phyloP scores from a whole-genome alignment of 225 moss, liverwort and hornwort genomes.

The Pseudisothecium myosuroides region DNA sequence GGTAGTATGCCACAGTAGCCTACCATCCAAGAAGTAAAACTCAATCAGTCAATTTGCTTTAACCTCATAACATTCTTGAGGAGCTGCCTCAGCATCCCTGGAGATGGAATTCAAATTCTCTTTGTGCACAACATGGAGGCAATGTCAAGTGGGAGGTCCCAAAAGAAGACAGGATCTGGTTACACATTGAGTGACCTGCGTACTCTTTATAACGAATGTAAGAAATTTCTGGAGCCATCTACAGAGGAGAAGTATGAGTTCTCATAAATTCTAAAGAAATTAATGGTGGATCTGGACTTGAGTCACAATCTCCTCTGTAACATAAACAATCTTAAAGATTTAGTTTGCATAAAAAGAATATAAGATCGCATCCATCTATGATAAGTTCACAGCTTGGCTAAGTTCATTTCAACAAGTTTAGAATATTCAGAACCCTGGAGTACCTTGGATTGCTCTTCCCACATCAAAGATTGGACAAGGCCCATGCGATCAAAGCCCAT shows the following conservation, averaged over 20 bases:
- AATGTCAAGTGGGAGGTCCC: background rate
- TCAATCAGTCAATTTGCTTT: background rate
- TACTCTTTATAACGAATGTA: background rate
- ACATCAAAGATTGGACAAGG: slow-evolving; percentile 19
- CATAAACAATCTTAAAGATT: background rate
- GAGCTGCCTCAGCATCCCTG: background rate
- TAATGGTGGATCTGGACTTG: background rate
- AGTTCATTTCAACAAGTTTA: background rate
- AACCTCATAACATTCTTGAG: background rate
- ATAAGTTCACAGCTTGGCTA: background rate
- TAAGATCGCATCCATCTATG: background rate
- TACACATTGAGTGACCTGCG: background rate
- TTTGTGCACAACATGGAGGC: background rate
- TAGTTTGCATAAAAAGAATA: background rate
- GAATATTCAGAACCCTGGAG: background rate
- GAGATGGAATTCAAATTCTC: background rate
- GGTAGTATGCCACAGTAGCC: slow-evolving; percentile 44
- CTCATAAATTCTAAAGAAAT: background rate
- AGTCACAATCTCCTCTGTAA: background rate
- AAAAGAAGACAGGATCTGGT: background rate
- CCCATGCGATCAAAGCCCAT: slow-evolving; percentile 34
- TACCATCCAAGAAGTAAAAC: background rate
- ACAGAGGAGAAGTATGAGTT: background rate
- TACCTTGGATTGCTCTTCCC: slow-evolving; percentile 45
- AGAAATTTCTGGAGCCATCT: background rate